Conservation (phyloP, 176 grass and related monocot genomes). For the Raddia guianensis region DNA sequence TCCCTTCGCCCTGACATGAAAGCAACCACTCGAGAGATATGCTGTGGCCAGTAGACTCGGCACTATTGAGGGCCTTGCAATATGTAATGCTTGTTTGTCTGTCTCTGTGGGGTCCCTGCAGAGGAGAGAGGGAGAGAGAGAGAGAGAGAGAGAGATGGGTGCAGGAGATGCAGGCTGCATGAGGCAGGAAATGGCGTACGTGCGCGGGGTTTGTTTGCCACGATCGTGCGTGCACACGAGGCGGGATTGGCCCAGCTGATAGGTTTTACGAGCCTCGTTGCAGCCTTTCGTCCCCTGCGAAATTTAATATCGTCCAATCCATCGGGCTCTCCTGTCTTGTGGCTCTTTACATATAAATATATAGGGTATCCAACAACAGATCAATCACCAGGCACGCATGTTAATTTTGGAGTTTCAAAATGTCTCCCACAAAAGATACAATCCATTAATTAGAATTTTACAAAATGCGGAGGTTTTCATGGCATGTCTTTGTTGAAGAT, state of each 20-base stretch:
- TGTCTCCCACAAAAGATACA: not conserved
- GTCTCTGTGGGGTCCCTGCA: not conserved
- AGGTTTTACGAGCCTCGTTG: not conserved
- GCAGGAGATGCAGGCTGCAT: not conserved
- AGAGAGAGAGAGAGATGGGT: not conserved
- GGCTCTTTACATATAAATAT: not conserved
- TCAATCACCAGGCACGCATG: not conserved
- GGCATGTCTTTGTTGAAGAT: too few relatives aligned
- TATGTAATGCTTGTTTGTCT: conserved; percentile 1
- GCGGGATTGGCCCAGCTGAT: not conserved
- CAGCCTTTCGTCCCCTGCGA: conserved; percentile 6
- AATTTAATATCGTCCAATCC: not conserved
- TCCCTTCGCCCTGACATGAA: conserved; percentile 28
- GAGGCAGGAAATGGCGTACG: conserved; percentile 4
- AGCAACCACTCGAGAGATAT: conserved; percentile 35
- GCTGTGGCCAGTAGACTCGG: conserved; percentile 2
- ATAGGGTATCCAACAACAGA: not conserved
- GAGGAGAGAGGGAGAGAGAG: not conserved
- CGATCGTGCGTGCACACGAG: conserved; percentile 11
- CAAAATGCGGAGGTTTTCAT: too few relatives aligned
- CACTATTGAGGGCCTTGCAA: conserved; percentile 22
- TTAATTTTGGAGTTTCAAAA: not conserved
- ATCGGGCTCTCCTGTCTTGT: not conserved
- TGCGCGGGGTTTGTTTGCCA: conserved; percentile 35
- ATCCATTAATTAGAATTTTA: too few relatives aligned